phyloP scores from a whole-genome alignment of 2,329 filamentous ascomycete genomes.

The Mycocentrospora acerina region DNA sequence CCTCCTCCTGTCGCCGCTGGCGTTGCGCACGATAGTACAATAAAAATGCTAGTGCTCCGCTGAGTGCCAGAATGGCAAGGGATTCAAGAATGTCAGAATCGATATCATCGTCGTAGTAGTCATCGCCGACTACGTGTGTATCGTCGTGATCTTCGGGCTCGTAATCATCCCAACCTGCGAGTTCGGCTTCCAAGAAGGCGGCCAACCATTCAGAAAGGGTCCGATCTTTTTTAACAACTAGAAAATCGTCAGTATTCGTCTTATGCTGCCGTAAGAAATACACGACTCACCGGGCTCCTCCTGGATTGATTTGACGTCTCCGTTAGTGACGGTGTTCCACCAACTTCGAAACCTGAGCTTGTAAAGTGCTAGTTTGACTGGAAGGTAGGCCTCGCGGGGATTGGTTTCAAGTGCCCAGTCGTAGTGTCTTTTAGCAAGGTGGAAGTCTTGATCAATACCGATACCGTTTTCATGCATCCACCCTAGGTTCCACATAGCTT shows the following conservation, averaged over 20 bases:
- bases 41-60: constrained; percentile 71
- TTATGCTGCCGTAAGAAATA: not conserved
- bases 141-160: constrained; percentile 51
- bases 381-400: constrained; percentile 81
- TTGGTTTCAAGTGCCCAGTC: constrained; percentile 91
- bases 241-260: constrained; percentile 8
- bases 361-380: constrained; percentile 82
- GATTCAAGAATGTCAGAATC: constrained; percentile 84
- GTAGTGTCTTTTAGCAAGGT: constrained; percentile 94
- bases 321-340: constrained; percentile 91
- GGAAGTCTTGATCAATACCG: constrained; percentile 90
- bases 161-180: constrained; percentile 60
- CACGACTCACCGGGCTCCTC: constrained; percentile 73
- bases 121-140: constrained; percentile 42
- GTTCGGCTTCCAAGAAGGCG: constrained; percentile 71
- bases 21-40: constrained; percentile 79
- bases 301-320: constrained; percentile 87
- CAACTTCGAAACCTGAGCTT: constrained; percentile 84
- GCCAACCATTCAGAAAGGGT: constrained; percentile 83
- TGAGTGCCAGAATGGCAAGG: constrained; percentile 76
- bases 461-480: constrained; percentile 99
- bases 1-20: constrained; percentile 48
- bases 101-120: constrained; percentile 63
- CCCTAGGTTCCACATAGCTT: constrained; percentile 94
- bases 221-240: constrained; percentile 70